Evolutionary conservation across 495 filamentous ascomycete genomes (phyloP).

Genomic region (Aspergillus asperescens): DNA sequence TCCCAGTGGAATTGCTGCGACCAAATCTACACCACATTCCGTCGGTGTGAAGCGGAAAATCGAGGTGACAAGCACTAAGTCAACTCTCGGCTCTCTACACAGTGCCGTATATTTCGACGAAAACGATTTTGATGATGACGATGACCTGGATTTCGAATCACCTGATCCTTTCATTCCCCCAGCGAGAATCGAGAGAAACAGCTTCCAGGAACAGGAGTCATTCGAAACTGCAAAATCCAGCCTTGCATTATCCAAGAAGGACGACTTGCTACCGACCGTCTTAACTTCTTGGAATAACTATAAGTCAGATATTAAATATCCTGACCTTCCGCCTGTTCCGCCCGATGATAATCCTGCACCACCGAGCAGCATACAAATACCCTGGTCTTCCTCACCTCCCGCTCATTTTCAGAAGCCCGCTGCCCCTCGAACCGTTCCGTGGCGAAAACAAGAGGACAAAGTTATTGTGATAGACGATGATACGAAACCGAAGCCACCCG

Average conservation of each 20-base stretch:
- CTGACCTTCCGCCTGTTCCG: conserved; percentile 35
- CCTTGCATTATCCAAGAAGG: conserved; percentile 5
- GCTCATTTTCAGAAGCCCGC: conserved; percentile 42
- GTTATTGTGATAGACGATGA: conserved; percentile 21
- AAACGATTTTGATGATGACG: conserved; percentile 52
- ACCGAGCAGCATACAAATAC: conserved; percentile 50
- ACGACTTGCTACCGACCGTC: neutral
- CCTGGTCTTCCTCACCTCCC: conserved; percentile 61
- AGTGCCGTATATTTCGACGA: conserved; percentile 49
- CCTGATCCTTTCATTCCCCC: conserved; percentile 30
- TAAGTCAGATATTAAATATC: conserved; percentile 34
- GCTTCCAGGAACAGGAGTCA: conserved; percentile 15
- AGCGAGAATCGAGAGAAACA: conserved; percentile 12
- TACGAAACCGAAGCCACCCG: conserved; percentile 30
- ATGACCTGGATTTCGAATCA: conserved; percentile 43
- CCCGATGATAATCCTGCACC: conserved; percentile 32
- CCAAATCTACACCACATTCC: conserved; percentile 26
- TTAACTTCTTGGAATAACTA: conserved; percentile 9
- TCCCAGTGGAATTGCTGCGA: conserved; percentile 19
- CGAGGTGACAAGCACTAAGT: conserved; percentile 32
- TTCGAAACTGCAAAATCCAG: conserved; percentile 25
- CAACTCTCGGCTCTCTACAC: conserved; percentile 39
- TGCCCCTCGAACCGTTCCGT: conserved; percentile 54
- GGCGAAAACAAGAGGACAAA: conserved; percentile 33
- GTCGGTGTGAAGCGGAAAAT: conserved; percentile 42